Base-by-base conservation (phyloP, 495 filamentous ascomycete genomes). In the Talaromyces ruber region DNA sequence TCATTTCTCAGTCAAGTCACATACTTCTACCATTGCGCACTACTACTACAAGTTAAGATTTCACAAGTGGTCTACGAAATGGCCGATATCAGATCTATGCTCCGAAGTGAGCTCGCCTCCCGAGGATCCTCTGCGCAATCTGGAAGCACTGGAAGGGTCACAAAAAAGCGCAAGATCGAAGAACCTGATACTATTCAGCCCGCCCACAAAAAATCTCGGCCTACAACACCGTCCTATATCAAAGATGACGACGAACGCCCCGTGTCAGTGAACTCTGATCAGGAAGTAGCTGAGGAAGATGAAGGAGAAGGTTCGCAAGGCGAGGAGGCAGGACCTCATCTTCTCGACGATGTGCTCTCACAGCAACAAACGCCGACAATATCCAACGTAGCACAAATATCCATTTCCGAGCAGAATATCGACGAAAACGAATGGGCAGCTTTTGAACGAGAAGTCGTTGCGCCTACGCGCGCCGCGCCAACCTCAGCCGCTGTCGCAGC, bases 391-490 rank as follows among this genome's bases (percentile, higher is more conserved):
- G 43, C 69, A 59, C 29, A 67, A 45, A 16, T 69, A 32, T 50
- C 51, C 63, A 43, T 68, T 14, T 43, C 67, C 1, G 53, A 67
- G 51, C 68, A 68, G 61, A 62, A 59, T 50, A 73, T 95, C 6
- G 85, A 93, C 70, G 92, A 97, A 66, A 86, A 88, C 58, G 90
- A 93, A 72, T 95, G 92, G 90, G 91, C 89, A 0, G 90, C 90
- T 50, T 96, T 96, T 69, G 90, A 96, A 72, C 88, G 91, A 16
- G 93, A 96, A 25, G 84, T 97, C 12, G 84, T 84, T 5, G 82
- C 81, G 22, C 82, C 82, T 43, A 74, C 79, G 14, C 71, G 73
- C 50, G 63, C 70, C 18, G 64, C 68, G 5, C 70, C 72, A 21
- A 68, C 64, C 26, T 73, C 74, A 6, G 67, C 74, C 47, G 75